phyloP scores from a whole-genome alignment of 768 basidiomycete species.

The Termitomyces sp. region DNA sequence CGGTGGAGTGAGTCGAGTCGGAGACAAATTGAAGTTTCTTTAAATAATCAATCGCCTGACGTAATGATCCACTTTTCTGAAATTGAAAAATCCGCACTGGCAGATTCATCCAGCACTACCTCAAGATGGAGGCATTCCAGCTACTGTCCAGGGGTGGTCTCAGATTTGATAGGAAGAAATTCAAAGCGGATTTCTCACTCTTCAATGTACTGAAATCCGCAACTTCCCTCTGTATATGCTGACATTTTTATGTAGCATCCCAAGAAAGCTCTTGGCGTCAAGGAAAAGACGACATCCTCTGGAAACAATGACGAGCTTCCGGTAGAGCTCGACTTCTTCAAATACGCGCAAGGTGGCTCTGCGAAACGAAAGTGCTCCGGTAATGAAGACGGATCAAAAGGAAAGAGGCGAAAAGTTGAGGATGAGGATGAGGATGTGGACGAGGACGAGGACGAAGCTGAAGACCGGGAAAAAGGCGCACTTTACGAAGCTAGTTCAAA shows the following conservation, averaged over 20 bases:
- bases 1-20: too few relatives aligned
- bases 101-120: too few relatives aligned
- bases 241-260: constrained; percentile 14
- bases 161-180: constrained; percentile 74
- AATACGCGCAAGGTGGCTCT: constrained; percentile 60
- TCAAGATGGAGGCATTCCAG: constrained; percentile 80
- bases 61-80: too few relatives aligned
- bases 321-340: constrained; percentile 87
- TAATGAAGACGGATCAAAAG: constrained; percentile 16
- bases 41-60: too few relatives aligned
- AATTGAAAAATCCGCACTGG: too few relatives aligned
- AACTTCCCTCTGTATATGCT: constrained; percentile 1
- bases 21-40: too few relatives aligned
- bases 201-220: constrained; percentile 51
- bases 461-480: constrained; percentile 14
- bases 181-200: constrained; percentile 63
- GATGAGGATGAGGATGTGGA: constrained; percentile 25
- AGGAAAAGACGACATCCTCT: constrained; percentile 18
- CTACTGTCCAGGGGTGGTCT: constrained; percentile 84
- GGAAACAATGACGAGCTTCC: constrained; percentile 51
- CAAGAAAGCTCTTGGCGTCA: background rate
- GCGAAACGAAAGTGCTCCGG: constrained; percentile 47
- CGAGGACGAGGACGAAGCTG: constrained; percentile 19
- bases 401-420: constrained; percentile 33
- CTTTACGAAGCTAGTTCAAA: constrained; percentile 16